A percentile compares a stretch with the other conserved stretches of the same genome.
Evolutionary conservation across 202 grass and related monocot species (phyloP).

Genomic region (Digitaria exilis): DNA sequence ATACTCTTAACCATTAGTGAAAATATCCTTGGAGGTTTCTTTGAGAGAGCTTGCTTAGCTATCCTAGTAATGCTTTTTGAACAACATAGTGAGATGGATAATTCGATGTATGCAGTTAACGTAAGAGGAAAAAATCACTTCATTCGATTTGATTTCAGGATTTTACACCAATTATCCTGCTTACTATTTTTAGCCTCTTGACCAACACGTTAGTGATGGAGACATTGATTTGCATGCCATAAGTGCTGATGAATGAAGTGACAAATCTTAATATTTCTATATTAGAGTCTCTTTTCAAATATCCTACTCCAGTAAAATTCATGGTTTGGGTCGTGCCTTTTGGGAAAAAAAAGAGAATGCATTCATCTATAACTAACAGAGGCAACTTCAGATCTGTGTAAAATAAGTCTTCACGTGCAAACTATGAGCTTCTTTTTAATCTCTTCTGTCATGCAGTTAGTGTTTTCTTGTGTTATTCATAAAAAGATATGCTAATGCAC

Average conservation of each 20-base stretch:
- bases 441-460: not conserved
- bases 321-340: not conserved
- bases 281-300: not conserved
- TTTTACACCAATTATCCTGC: not conserved
- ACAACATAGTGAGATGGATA: not conserved
- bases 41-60: not conserved
- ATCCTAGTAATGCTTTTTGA: not conserved
- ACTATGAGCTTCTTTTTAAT: not conserved
- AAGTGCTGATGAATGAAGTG: not conserved
- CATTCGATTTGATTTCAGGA: not conserved
- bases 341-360: not conserved
- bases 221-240: not conserved
- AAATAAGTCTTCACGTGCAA: not conserved
- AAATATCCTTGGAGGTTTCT: not conserved
- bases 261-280: not conserved
- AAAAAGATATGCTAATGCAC: not conserved
- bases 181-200: not conserved
- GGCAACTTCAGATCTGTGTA: not conserved
- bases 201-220: not conserved
- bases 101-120: not conserved
- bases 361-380: not conserved
- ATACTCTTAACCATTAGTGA: not conserved
- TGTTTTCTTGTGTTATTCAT: not conserved
- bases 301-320: not conserved
- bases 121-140: no score